phyloP scores from a whole-genome alignment of 257 asterid genomes.

The Anisodus acutangulus region DNA sequence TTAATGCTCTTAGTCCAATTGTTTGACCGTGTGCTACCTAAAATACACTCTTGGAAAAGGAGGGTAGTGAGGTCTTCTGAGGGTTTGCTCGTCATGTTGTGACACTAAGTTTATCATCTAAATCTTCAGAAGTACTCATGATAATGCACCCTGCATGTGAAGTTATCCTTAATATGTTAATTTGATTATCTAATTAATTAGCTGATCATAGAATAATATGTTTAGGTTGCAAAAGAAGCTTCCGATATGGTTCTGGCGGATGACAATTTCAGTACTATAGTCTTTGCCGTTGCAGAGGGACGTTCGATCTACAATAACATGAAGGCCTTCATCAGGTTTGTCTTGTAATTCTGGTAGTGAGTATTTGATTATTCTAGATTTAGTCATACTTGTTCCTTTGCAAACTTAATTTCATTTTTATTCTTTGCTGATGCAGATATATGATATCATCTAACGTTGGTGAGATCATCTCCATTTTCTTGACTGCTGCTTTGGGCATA shows the following conservation, averaged over 20 bases:
- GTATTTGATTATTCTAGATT: background rate
- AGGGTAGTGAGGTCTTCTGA: slow-evolving; percentile 5
- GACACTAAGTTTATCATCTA: background rate
- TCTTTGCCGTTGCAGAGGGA: slow-evolving; percentile 84
- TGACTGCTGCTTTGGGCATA: slow-evolving; percentile 81
- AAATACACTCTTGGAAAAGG: slow-evolving; percentile 16
- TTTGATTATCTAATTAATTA: background rate
- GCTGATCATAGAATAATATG: slow-evolving; percentile 15
- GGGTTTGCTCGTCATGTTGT: background rate
- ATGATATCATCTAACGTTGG: slow-evolving; percentile 94
- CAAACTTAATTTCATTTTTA: background rate
- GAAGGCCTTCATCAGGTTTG: slow-evolving; percentile 92
- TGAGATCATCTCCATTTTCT: slow-evolving; percentile 85
- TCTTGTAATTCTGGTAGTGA: background rate
- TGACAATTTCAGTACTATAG: slow-evolving; percentile 92
- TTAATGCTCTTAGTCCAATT: background rate
- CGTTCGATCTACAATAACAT: slow-evolving; percentile 90
- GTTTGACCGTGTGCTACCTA: background rate
- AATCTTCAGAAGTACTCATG: background rate
- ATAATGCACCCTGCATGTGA: background rate
- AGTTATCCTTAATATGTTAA: background rate
- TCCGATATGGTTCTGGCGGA: slow-evolving; percentile 93
- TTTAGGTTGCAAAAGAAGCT: slow-evolving; percentile 88
- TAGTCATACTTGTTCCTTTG: background rate
- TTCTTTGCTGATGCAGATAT: slow-evolving; percentile 54